A percentile compares a stretch with the other conserved stretches of the same genome.
Evolutionary conservation across 2,329 filamentous ascomycete genomes (phyloP).

Genomic region (Pseudocercospora musae): DNA sequence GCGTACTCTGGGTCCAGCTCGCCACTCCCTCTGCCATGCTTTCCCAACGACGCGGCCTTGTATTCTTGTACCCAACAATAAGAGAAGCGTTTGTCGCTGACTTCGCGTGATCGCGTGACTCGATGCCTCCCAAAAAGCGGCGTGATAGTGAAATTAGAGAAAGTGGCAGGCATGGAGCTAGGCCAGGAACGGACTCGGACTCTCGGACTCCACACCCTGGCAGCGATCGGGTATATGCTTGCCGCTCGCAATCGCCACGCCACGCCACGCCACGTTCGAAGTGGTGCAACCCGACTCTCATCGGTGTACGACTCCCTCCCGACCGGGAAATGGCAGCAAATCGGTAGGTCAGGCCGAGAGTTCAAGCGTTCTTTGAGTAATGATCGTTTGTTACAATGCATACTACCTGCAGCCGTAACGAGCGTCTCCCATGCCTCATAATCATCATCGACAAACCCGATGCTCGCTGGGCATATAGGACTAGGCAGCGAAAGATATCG

Average conservation of each 20-base stretch:
- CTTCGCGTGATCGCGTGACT: too few species aligned
- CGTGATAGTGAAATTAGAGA: slow-evolving; percentile 2
- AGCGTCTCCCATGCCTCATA: not conserved
- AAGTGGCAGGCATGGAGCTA: slow-evolving; percentile 1
- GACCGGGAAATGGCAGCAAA: not conserved
- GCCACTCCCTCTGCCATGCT: not conserved
- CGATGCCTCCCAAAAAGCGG: not conserved
- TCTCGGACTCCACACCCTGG: not conserved
- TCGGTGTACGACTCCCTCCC: too few species aligned
- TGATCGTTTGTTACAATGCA: too few species aligned
- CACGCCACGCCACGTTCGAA: not conserved
- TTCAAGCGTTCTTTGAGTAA: too few species aligned
- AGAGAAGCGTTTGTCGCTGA: not conserved
- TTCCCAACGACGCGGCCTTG: not conserved
- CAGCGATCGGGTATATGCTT: not conserved
- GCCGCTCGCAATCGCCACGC: not conserved
- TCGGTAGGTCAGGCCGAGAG: too few species aligned
- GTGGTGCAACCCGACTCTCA: not conserved
- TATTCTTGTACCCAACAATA: not conserved
- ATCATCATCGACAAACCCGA: not conserved
- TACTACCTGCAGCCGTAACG: not conserved
- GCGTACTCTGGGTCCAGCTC: not conserved
- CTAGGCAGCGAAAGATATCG: too few species aligned
- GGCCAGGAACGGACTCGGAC: not conserved
- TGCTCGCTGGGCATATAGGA: too few species aligned